Evolutionary conservation across 2,329 filamentous ascomycete genomes (phyloP).

Genomic region (Trichoderma hamatum): DNA sequence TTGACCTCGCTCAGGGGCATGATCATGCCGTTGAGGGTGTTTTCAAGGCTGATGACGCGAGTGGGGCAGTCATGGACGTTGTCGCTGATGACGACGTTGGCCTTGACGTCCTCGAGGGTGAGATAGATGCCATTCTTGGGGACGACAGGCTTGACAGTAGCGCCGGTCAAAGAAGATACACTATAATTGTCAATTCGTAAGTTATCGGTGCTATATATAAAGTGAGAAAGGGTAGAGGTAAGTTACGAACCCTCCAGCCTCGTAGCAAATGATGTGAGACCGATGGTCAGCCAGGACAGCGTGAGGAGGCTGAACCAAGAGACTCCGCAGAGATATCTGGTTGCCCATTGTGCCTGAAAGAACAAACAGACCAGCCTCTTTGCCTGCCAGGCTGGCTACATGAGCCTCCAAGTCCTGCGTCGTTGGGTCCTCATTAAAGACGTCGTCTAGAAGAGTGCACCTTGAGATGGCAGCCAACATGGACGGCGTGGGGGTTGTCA

Average conservation of each 20-base stretch:
- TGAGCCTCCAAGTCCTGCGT: conserved; percentile 76
- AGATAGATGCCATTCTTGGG: conserved; percentile 73
- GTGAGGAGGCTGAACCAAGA: conserved; percentile 79
- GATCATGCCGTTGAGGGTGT: conserved; percentile 78
- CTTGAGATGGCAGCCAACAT: conserved; percentile 81
- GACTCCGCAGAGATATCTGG: conserved; percentile 77
- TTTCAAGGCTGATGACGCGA: conserved; percentile 79
- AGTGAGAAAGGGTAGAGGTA: too few species aligned
- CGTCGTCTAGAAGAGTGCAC: conserved; percentile 80
- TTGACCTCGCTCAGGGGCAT: conserved; percentile 74
- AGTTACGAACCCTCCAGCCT: conserved; percentile 59
- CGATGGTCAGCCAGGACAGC: conserved; percentile 77
- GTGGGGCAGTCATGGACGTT: conserved; percentile 82
- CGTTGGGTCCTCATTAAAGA: conserved; percentile 77
- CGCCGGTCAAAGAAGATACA: conserved; percentile 71
- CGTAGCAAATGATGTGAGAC: conserved; percentile 73
- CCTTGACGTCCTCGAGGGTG: conserved; percentile 74
- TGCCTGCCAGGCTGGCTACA: conserved; percentile 72
- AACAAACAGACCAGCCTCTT: conserved; percentile 78
- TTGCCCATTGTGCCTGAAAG: conserved; percentile 95
- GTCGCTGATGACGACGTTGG: conserved; percentile 64
- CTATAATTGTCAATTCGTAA: conserved; percentile 47
- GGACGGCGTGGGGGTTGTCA: conserved; percentile 73
- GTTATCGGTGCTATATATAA: background rate
- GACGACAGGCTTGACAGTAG: conserved; percentile 66